A percentile compares a stretch with the other conserved stretches of the same genome.
These are phyloP conservation scores for Paraleonurus japonicus DNA, from an alignment of 257 asterid genomes.

Conservation along the genomic window DNA sequence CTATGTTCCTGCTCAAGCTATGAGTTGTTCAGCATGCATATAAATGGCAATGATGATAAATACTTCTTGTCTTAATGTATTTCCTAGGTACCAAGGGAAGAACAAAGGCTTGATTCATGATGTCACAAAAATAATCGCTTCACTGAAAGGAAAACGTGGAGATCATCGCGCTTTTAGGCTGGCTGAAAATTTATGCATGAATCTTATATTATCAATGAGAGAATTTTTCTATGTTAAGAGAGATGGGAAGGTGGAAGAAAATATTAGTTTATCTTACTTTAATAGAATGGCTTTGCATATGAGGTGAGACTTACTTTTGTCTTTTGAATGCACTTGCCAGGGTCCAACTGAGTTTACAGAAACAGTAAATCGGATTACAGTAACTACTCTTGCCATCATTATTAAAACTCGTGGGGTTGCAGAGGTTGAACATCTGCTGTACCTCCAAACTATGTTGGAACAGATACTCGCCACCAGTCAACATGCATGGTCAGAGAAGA, in stretches of 20 bases:
- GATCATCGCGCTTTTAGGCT: conserved; percentile 94
- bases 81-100: conserved; percentile 92
- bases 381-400: conserved; percentile 82
- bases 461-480: conserved; percentile 91
- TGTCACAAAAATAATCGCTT: conserved; percentile 79
- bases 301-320: conserved; percentile 25
- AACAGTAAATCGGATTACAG: conserved; percentile 81
- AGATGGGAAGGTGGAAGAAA: conserved; percentile 79
- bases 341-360: conserved; percentile 98
- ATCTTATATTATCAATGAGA: conserved; percentile 85
- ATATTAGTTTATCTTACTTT: conserved; percentile 26
- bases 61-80: conserved; percentile 14
- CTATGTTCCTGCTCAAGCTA: conserved; percentile 11
- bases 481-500: conserved; percentile 99
- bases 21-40: conserved; percentile 16
- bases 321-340: conserved; percentile 45
- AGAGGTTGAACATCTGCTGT: conserved; percentile 84
- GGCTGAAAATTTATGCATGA: conserved; percentile 93
- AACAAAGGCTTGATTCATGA: conserved; percentile 89
- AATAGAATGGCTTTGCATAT: conserved; percentile 24
- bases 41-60: conserved; percentile 13
- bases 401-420: conserved; percentile 95
- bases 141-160: conserved; percentile 91
- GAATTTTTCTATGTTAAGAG: conserved; percentile 89
- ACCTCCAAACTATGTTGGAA: conserved; percentile 94